Base-by-base conservation (phyloP, 176 grass and related monocot species). In the Juncus inflexus region DNA sequence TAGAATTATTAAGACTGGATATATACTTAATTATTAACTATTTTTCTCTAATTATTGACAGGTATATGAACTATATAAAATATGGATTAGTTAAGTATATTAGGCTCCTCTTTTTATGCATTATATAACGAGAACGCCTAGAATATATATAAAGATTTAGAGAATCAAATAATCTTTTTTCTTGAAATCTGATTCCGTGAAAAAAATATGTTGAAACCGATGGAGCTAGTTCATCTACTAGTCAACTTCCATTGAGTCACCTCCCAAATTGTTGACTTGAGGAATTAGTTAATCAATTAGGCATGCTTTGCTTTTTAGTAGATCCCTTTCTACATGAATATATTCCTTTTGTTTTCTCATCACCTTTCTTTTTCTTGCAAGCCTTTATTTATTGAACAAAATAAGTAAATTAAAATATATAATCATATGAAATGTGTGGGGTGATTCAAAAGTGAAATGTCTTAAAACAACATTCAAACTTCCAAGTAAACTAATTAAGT, bases 211-310 rank as follows among this genome's bases (percentile, higher is more conserved):
- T 3, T 50, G 11, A 70, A 81, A 81, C 64, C 42, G 50, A 53
- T 66, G 73, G 73, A 62, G 41, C 40, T 66, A 4, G 65, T 77
- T 82, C 60, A 65, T 70, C 50, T 52, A 64, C 66, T 19, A 60
- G 65, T 76, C 73, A 72, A 64, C 50, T 53, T 82, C 62, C 43
- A 41, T 12, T 57, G 38, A 57, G 35, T 38, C 28, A 65, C 73
- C 60, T 77, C 50, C 19, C 60, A 45, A 82, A 63, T 61, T 61
- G 60, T 75, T 61, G 73, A 75, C 65, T 60, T 58, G 3, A 47
- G n/a, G 47, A 52, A 28, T 40, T 28, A 28, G 6, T 16, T 42
- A 71, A 60, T 58, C 9, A 47, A 5, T 16, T 42, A 71, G 42
- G 58, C 72, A 70, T 57, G 58, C 64, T 15, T 76, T 56, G 60